Evolutionary conservation across 2,329 filamentous ascomycete genomes (phyloP).

Genomic region (Sclerotiophoma versabilis): DNA sequence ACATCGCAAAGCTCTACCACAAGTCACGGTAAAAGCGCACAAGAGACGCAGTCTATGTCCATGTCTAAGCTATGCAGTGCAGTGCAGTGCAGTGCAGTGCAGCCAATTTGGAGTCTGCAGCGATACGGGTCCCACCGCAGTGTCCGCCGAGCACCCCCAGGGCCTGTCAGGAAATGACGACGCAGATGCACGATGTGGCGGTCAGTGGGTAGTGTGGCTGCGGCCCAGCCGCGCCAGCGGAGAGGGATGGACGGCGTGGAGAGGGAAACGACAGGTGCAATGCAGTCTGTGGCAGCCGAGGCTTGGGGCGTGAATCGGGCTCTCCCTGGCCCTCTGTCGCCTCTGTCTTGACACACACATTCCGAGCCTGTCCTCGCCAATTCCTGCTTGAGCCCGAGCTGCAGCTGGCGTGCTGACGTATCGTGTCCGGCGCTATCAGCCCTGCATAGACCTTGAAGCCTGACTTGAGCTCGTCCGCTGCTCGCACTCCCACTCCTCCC

Average conservation of each 20-base stretch:
- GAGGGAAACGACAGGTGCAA: not conserved
- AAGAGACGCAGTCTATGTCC: too few relatives aligned
- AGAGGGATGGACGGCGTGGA: not conserved
- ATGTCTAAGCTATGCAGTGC: too few relatives aligned
- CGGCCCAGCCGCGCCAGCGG: constrained; percentile 1
- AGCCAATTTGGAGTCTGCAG: too few relatives aligned
- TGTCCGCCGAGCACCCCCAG: not conserved
- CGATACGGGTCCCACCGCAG: too few relatives aligned
- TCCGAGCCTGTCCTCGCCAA: not conserved
- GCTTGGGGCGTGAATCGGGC: not conserved
- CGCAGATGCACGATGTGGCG: constrained; percentile 7
- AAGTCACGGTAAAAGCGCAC: not conserved
- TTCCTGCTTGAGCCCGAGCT: constrained; percentile 8
- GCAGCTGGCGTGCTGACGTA: constrained; percentile 17
- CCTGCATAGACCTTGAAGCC: constrained; percentile 15
- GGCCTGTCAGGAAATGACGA: not conserved
- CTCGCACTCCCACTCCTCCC: not conserved
- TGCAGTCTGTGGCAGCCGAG: not conserved
- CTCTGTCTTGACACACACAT: not conserved
- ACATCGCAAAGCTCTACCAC: not conserved
- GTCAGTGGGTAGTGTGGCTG: constrained; percentile 5
- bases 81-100: too few relatives aligned
- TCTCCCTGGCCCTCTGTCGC: not conserved
- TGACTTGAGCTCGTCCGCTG: constrained; percentile 12
- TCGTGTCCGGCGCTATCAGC: constrained; percentile 5